Evolutionary conservation across 306 rosid species (phyloP).

Genomic region (Rosa lucieae): DNA sequence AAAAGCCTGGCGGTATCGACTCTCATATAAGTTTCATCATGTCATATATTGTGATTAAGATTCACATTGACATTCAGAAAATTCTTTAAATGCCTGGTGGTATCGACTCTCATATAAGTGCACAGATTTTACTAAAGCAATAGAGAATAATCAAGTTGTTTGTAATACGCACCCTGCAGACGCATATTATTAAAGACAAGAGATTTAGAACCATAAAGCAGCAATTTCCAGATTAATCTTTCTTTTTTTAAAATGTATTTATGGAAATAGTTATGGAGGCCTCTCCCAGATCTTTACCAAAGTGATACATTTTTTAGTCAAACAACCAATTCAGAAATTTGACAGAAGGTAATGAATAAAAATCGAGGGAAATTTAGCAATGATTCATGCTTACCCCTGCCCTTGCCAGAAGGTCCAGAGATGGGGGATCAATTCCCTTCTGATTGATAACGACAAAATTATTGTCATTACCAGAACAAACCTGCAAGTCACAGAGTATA

Average conservation of each 20-base stretch:
- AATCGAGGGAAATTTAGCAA: not conserved
- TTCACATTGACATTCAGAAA: not conserved
- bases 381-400: constrained; percentile 70
- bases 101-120: not conserved
- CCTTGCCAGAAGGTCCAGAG: constrained; percentile 91
- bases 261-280: not conserved
- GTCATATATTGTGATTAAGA: not conserved
- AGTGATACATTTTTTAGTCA: not conserved
- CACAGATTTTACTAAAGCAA: not conserved
- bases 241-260: not conserved
- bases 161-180: not conserved
- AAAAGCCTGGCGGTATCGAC: not conserved
- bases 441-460: constrained; percentile 86
- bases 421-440: constrained; percentile 97
- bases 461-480: constrained; percentile 74
- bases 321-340: not conserved
- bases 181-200: not conserved
- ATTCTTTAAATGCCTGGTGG: not conserved
- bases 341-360: not conserved
- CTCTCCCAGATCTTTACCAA: not conserved
- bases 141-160: not conserved
- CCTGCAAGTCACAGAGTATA: constrained; percentile 44
- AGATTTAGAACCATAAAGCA: not conserved
- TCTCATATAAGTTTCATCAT: not conserved
- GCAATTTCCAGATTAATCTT: not conserved